Base-by-base conservation (phyloP, 1,284 basidiomycete species). In the Cryptococcus sp. region DNA sequence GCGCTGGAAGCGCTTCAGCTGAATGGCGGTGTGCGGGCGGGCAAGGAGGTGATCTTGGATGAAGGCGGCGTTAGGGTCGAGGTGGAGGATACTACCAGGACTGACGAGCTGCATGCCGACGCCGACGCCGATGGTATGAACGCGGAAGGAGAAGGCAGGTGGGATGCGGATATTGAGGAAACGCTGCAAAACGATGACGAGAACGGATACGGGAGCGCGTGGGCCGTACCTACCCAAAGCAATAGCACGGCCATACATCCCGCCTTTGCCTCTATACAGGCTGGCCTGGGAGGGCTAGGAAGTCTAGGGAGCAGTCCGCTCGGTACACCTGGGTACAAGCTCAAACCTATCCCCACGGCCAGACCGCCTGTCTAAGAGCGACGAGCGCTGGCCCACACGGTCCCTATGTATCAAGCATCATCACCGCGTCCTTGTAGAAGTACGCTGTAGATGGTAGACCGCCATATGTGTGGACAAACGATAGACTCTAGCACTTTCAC, bases 1-100 rank as follows among this genome's bases (percentile, higher is more conserved):
- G 92, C 93, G 8, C 80, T 97, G 40, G 75, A 81, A 53, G 71
- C 73, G n/a, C 67, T 84, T 7, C 74, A 78, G 60, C 62, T 80
- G 35, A 70, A 66, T 27, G 45, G 61, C 11, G 53, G 15, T 53
- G 41, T n/a, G 48, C 55, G 25, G 51, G 49, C 25, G 17, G 71
- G 72, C 7, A 74, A 69, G 39, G 72, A 74, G 49, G 59, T 76
- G 23, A 75, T 77, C 11, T 46, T 74, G 31, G 71, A 74, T 23
- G 75, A 70, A 59, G 75, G 73, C 17, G 75, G 72, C 13, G 72
- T 76, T 22, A 60, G 70, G 41, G 72, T 73, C 25, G 68, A 72
- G 52, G 75, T 78, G 41, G 73, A 77, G 63, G 73, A 77, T 66
- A 70, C 68, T 16, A 64, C 62, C 15, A 53, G 47, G 44, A 57